Evolutionary conservation across 139 green algal genomes (phyloP).

Genomic region (Yamagishiella unicocca): DNA sequence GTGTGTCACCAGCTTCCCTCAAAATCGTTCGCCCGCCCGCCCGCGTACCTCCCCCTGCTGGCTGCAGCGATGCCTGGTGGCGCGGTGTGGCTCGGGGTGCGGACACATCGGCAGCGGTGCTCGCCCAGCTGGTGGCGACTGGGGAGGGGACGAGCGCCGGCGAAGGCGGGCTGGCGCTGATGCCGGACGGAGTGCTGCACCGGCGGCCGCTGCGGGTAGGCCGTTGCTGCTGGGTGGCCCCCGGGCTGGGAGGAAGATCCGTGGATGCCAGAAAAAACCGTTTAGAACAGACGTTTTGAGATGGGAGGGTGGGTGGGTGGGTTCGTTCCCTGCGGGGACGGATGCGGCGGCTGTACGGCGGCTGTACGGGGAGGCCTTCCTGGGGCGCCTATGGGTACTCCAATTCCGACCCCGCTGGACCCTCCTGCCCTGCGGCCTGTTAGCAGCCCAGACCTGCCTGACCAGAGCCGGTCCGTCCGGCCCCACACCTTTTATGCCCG

Average conservation of each 20-base stretch:
- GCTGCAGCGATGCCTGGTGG: slow-evolving; percentile 36
- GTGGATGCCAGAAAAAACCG: too few relatives aligned
- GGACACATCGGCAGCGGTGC: not conserved
- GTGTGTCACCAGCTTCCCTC: not conserved
- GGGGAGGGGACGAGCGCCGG: not conserved
- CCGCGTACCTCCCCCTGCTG: not conserved
- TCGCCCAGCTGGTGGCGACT: slow-evolving; percentile 2
- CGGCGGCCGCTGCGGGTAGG: slow-evolving; percentile 11
- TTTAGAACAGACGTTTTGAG: too few relatives aligned
- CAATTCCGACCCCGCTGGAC: too few relatives aligned
- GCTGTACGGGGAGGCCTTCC: not conserved
- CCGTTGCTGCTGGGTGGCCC: too few relatives aligned
- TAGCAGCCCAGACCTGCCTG: too few relatives aligned
- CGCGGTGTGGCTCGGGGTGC: slow-evolving; percentile 24
- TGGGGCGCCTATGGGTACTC: not conserved
- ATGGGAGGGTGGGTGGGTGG: not conserved
- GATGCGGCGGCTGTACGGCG: too few relatives aligned
- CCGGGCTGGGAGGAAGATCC: too few relatives aligned
- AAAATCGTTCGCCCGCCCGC: not conserved
- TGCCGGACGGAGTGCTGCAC: slow-evolving; percentile 33
- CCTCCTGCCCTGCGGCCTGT: too few relatives aligned
- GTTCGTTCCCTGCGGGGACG: too few relatives aligned
- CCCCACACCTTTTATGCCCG: too few relatives aligned
- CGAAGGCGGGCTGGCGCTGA: not conserved
- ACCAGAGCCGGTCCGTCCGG: too few relatives aligned